phyloP scores from a whole-genome alignment of 2,329 filamentous ascomycete species.

The Botryosphaeria dothidea region DNA sequence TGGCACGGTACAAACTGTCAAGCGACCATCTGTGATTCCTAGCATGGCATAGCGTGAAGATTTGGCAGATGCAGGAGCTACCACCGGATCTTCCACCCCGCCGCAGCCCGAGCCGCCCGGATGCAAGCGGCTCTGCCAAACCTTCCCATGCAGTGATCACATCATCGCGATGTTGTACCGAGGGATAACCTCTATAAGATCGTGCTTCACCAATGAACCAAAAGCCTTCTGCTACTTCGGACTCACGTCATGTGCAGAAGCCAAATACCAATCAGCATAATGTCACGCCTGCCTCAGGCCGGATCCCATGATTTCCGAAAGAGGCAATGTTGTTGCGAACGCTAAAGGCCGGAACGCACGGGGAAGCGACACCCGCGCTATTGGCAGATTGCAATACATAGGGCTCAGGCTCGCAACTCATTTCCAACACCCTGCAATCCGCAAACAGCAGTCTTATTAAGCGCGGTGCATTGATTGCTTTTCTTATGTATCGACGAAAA shows the following conservation, averaged over 20 bases:
- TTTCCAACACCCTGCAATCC: background rate
- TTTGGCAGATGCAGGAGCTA: background rate
- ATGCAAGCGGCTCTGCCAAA: background rate
- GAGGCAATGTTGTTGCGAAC: conserved; percentile 6
- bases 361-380: background rate
- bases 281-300: background rate
- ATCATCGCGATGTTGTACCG: background rate
- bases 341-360: background rate
- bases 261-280: too few species aligned
- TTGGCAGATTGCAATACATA: conserved; percentile 6
- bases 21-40: too few species aligned
- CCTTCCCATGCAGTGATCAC: background rate
- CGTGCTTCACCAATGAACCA: background rate
- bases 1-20: too few species aligned
- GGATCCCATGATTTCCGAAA: background rate
- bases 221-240: background rate
- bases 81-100: background rate
- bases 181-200: background rate
- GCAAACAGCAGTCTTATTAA: conserved; percentile 1
- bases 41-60: too few species aligned
- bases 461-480: conserved; percentile 11
- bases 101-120: conserved; percentile 4
- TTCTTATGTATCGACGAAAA: conserved; percentile 15
- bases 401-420: background rate
- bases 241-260: background rate